phyloP scores from a whole-genome alignment of 1,284 basidiomycete genomes.

The Leccinum pachyderme region DNA sequence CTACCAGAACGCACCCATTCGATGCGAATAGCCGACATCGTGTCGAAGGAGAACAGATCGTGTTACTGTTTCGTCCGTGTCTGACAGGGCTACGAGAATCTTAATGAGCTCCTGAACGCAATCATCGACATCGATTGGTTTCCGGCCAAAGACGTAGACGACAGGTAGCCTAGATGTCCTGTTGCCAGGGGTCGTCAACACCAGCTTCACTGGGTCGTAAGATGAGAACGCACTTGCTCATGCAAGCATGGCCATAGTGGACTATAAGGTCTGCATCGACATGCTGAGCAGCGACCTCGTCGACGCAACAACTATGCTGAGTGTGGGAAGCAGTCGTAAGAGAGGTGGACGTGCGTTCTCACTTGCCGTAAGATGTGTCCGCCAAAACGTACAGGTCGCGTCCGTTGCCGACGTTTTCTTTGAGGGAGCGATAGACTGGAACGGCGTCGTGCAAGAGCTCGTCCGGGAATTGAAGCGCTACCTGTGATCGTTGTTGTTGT shows the following conservation, averaged over 20 bases:
- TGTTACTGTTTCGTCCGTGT: constrained; percentile 1
- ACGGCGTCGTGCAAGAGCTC: constrained; percentile 88
- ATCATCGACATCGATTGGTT: constrained; percentile 48
- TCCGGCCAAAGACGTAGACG: constrained; percentile 82
- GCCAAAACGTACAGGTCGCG: constrained; percentile 87
- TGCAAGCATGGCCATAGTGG: constrained; percentile 96
- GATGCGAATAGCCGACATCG: constrained; percentile 82
- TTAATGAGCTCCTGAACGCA: constrained; percentile 48
- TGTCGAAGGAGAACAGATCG: constrained; percentile 57
- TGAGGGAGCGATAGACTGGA: constrained; percentile 77
- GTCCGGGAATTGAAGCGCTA: constrained; percentile 96
- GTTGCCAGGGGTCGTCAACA: constrained; percentile 2
- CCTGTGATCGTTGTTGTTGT: constrained; percentile 41
- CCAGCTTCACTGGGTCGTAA: neutral
- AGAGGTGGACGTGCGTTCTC: constrained; percentile 26
- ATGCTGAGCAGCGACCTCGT: constrained; percentile 94
- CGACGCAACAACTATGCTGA: constrained; percentile 84
- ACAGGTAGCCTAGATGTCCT: constrained; percentile 81
- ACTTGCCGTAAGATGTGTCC: constrained; percentile 97
- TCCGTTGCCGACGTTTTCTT: constrained; percentile 46
- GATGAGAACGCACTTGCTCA: constrained; percentile 68
- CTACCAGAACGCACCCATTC: constrained; percentile 46
- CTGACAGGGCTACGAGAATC: constrained; percentile 26
- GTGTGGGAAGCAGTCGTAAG: neutral
- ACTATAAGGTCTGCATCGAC: constrained; percentile 90